These are phyloP conservation scores for Irpex rosettiformis DNA, from an alignment of 1,284 basidiomycete species.

Conservation along the genomic window DNA sequence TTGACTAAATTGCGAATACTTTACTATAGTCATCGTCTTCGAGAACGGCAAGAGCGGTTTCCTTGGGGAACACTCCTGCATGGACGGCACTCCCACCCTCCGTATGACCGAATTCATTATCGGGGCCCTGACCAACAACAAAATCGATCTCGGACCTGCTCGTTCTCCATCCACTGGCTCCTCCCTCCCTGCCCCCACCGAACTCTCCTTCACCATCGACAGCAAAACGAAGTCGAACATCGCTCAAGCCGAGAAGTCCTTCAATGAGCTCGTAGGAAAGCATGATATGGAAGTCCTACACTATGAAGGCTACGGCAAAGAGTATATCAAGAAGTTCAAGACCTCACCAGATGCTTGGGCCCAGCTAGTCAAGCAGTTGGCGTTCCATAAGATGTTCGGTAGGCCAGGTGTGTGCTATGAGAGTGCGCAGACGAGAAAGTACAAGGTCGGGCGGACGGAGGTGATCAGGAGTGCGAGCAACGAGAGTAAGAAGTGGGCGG, in stretches of 20 bases:
- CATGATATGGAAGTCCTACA: conserved; percentile 88
- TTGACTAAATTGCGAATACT: neutral
- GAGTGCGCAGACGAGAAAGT: conserved; percentile 93
- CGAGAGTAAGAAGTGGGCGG: conserved; percentile 84
- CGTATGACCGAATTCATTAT: conserved; percentile 95
- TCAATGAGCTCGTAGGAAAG: conserved; percentile 72
- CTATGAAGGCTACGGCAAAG: conserved; percentile 92
- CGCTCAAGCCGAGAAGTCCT: conserved; percentile 55
- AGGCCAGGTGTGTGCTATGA: conserved; percentile 90
- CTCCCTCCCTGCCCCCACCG: conserved; percentile 55
- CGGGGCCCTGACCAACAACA: conserved; percentile 74
- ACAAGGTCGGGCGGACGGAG: conserved; percentile 89
- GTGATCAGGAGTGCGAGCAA: conserved; percentile 86
- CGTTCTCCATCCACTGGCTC: conserved; percentile 39
- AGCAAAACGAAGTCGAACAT: conserved; percentile 54
- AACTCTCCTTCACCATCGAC: conserved; percentile 75
- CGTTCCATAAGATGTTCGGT: conserved; percentile 84
- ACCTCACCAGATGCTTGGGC: conserved; percentile 93
- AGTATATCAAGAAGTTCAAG: conserved; percentile 85
- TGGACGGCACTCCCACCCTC: conserved; percentile 96
- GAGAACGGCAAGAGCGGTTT: conserved; percentile 94
- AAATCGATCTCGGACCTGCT: conserved; percentile 66
- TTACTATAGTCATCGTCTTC: conserved; percentile 76
- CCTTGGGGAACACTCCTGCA: conserved; percentile 86
- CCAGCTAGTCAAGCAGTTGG: conserved; percentile 94